Evolutionary conservation across 2,329 filamentous ascomycete species (phyloP).

Genomic region (Ceratocystis eucalypticola): DNA sequence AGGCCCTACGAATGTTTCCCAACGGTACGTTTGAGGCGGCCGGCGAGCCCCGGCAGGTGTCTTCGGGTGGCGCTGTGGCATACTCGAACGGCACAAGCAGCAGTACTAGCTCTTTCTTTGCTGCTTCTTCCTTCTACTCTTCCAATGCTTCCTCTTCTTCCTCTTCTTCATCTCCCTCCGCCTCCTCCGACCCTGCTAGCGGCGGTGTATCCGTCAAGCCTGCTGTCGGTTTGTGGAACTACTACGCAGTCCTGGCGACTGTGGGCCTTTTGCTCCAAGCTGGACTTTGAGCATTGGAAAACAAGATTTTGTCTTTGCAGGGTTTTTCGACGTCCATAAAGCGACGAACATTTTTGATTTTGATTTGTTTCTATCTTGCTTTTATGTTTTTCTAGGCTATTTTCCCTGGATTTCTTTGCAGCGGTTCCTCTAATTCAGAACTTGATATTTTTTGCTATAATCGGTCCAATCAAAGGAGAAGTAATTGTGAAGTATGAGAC

Average conservation of each 20-base stretch:
- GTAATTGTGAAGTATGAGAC: no score
- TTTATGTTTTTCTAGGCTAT: background rate
- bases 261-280: background rate
- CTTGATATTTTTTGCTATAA: background rate
- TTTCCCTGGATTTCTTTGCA: slow-evolving; percentile 1
- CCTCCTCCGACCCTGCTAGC: background rate
- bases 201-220: background rate
- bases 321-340: background rate
- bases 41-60: slow-evolving; percentile 65
- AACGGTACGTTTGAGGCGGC: slow-evolving; percentile 66
- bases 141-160: no score
- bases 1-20: slow-evolving; percentile 50
- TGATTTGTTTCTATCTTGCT: background rate
- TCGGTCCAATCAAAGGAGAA: background rate
- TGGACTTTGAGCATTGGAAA: background rate
- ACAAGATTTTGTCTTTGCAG: background rate
- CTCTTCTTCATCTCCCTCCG: no score
- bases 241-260: background rate
- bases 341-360: background rate
- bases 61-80: slow-evolving; percentile 52
- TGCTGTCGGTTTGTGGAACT: background rate
- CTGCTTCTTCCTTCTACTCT: background rate
- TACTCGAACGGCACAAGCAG: slow-evolving; percentile 21
- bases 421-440: background rate
- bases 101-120: background rate